Evolutionary conservation across 192 early-diverging fungal species (phyloP).

Genomic region (Podila horticola): DNA sequence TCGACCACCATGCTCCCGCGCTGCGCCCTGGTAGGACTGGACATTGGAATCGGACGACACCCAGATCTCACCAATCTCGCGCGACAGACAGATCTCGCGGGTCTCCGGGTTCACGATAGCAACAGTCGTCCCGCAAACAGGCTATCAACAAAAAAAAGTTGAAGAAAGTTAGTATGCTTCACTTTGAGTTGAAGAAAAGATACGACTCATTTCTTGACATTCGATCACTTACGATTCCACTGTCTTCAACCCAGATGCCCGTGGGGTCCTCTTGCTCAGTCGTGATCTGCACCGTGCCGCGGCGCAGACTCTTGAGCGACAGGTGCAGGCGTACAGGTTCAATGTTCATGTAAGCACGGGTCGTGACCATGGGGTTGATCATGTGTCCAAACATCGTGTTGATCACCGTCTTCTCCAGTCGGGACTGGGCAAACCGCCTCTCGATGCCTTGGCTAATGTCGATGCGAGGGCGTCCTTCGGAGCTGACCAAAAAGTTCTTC

Average conservation of each 20-base stretch:
- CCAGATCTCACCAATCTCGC: conserved; percentile 89
- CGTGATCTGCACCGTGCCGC: conserved; percentile 70
- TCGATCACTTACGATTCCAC: conserved; percentile 64
- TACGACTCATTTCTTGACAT: not conserved
- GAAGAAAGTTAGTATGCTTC: not conserved
- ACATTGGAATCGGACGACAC: conserved; percentile 72
- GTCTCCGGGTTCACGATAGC: conserved; percentile 88
- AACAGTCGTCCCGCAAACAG: conserved; percentile 70
- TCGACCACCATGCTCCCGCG: conserved; percentile 38
- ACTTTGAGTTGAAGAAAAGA: not conserved
- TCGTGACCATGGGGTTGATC: conserved; percentile 83
- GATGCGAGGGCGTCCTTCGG: conserved; percentile 40
- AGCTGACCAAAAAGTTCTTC: conserved; percentile 42
- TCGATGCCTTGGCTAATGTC: conserved; percentile 62
- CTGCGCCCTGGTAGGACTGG: conserved; percentile 56
- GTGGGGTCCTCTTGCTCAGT: conserved; percentile 61
- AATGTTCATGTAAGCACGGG: conserved; percentile 82
- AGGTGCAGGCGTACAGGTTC: conserved; percentile 74
- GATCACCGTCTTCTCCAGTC: conserved; percentile 75
- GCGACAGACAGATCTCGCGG: conserved; percentile 69
- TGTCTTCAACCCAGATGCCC: conserved; percentile 71
- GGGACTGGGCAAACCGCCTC: conserved; percentile 66
- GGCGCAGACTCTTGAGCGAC: conserved; percentile 71
- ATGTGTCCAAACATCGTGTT: conserved; percentile 79
- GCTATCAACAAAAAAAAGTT: conserved; percentile 5